phyloP scores from a whole-genome alignment of 129 eudicot genomes.

The Lactuca sativa region DNA sequence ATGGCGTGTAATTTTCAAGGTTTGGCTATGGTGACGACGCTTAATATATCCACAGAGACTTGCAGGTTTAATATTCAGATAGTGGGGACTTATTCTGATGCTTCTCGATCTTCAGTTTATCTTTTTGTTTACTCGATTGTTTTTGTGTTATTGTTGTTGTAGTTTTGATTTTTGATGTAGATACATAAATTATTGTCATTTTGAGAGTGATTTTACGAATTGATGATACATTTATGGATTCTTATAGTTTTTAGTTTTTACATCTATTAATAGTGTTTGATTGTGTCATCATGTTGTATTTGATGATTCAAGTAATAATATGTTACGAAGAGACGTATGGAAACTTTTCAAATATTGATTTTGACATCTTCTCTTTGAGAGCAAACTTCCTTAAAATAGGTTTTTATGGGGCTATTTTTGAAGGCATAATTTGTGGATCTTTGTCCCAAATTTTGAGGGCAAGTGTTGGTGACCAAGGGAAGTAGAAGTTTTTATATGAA shows the following conservation, averaged over 20 bases:
- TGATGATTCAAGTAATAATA: neutral
- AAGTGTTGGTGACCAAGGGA: constrained; percentile 22
- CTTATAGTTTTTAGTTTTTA: neutral
- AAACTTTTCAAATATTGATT: too few species aligned
- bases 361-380: neutral
- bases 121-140: constrained; percentile 20
- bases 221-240: constrained; percentile 14
- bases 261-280: neutral
- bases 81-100: constrained; percentile 26
- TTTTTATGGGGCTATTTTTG: constrained; percentile 7
- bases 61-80: constrained; percentile 62
- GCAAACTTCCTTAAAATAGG: neutral
- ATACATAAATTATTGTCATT: constrained; percentile 23
- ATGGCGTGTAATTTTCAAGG: constrained; percentile 57
- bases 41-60: constrained; percentile 46
- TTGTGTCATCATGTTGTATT: neutral
- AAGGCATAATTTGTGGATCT: constrained; percentile 38
- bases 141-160: constrained; percentile 20
- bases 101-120: constrained; percentile 21
- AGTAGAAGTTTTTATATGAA: constrained; percentile 19
- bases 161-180: constrained; percentile 28
- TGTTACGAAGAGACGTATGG: neutral
- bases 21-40: constrained; percentile 42
- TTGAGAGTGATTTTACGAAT: constrained; percentile 24
- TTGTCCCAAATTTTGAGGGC: constrained; percentile 32